A percentile compares a stretch with the other conserved stretches of the same genome.
phyloP scores from a whole-genome alignment of 345 rosid species.

The Dimocarpus longan region DNA sequence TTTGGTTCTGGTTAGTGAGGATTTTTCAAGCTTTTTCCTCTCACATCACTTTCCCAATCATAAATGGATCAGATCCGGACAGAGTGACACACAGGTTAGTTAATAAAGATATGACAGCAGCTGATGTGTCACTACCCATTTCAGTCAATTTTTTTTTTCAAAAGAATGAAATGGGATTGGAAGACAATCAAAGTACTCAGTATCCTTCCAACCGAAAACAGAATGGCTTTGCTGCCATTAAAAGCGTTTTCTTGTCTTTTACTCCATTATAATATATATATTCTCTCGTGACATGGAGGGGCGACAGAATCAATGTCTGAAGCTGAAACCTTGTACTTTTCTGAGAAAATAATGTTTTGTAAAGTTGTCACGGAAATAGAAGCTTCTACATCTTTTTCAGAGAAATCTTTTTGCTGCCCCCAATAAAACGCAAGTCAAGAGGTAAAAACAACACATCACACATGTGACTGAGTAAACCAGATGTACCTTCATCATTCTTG shows the following conservation, averaged over 20 bases:
- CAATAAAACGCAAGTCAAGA: conserved; percentile 19
- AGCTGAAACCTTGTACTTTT: conserved; percentile 30
- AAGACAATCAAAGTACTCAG: conserved; percentile 9
- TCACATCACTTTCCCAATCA: conserved; percentile 39
- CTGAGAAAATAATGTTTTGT: conserved; percentile 18
- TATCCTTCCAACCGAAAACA: conserved; percentile 22
- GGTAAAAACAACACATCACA: background rate
- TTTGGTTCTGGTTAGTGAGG: background rate
- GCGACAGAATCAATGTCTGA: conserved; percentile 37
- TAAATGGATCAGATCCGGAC: conserved; percentile 29
- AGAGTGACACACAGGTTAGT: conserved; percentile 23
- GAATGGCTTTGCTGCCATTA: conserved; percentile 24
- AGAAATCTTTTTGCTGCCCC: conserved; percentile 27
- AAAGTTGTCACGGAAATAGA: conserved; percentile 4
- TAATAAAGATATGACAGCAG: conserved; percentile 13
- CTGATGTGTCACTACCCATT: conserved; percentile 31
- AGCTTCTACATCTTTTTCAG: conserved; percentile 30
- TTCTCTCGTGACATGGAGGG: background rate
- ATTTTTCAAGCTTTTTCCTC: conserved; percentile 12
- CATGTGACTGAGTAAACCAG: conserved; percentile 8
- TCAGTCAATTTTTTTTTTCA: conserved; percentile 16
- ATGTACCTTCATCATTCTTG: background rate
- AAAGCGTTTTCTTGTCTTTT: conserved; percentile 34
- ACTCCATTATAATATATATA: conserved; percentile 9
- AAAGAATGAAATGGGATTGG: background rate